These are phyloP conservation scores for Pelagomonas calceolata DNA, from an alignment of 108 stramenopile genomes.

Conservation along the genomic window DNA sequence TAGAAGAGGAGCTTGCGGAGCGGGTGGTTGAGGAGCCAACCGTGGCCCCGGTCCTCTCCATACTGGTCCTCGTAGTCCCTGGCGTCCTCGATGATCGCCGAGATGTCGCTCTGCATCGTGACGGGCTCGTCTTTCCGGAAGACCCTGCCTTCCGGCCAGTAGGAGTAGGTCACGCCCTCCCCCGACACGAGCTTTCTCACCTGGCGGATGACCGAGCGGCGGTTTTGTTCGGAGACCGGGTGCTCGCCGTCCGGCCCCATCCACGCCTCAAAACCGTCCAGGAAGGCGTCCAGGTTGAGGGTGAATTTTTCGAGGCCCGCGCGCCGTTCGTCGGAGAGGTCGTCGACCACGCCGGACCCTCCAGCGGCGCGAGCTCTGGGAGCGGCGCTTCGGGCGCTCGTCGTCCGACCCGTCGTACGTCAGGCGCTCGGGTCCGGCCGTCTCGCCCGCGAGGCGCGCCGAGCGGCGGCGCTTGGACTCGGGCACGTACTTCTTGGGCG, in stretches of 20 bases:
- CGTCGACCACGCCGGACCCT: background rate
- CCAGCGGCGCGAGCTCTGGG: background rate
- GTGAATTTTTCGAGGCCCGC: too few species aligned
- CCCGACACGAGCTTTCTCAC: background rate
- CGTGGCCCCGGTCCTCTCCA: slow-evolving; percentile 61
- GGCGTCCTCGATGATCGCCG: slow-evolving; percentile 42
- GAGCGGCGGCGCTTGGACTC: background rate
- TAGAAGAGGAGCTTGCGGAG: slow-evolving; percentile 55
- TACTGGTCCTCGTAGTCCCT: slow-evolving; percentile 44
- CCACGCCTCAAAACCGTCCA: too few species aligned
- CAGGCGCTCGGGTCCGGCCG: too few species aligned
- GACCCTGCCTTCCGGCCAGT: slow-evolving; percentile 41
- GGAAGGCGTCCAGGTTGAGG: too few species aligned
- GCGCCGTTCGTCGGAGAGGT: background rate
- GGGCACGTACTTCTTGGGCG: background rate
- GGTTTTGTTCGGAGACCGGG: background rate
- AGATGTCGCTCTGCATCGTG: slow-evolving; percentile 31
- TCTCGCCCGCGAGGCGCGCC: background rate
- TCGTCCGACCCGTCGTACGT: background rate
- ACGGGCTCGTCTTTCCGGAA: slow-evolving; percentile 41
- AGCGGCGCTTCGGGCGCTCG: background rate
- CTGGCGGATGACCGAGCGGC: background rate
- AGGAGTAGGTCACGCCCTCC: slow-evolving; percentile 18
- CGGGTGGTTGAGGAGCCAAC: slow-evolving; percentile 59
- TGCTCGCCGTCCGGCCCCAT: too few species aligned